A percentile compares a stretch with the other conserved stretches of the same genome.
Evolutionary conservation across 2,329 filamentous ascomycete genomes (phyloP).

Genomic region (Rhynchosporium agropyri): DNA sequence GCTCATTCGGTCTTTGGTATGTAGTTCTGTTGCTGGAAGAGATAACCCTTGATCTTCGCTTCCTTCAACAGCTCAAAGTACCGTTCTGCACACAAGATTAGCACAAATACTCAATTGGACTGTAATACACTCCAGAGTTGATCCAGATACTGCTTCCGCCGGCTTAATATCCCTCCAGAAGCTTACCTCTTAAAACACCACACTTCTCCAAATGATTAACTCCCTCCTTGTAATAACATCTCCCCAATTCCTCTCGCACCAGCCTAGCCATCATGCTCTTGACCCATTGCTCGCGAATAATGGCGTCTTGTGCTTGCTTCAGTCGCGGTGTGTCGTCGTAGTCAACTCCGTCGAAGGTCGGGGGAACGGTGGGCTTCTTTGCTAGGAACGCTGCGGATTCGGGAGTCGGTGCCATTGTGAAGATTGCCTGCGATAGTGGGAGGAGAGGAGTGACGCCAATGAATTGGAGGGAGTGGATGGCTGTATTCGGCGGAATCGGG

Average conservation of each 20-base stretch:
- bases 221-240: slow-evolving; percentile 82
- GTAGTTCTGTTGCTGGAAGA: slow-evolving; percentile 81
- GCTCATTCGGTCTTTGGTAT: slow-evolving; percentile 46
- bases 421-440: not conserved
- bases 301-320: slow-evolving; percentile 80
- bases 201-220: slow-evolving; percentile 91
- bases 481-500: slow-evolving; percentile 9
- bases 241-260: slow-evolving; percentile 79
- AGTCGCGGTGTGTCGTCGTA: slow-evolving; percentile 80
- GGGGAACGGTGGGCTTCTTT: slow-evolving; percentile 79
- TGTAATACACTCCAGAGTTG: not conserved
- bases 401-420: slow-evolving; percentile 71
- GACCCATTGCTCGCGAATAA: slow-evolving; percentile 87
- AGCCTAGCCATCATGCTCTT: slow-evolving; percentile 85
- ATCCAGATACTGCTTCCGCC: not conserved
- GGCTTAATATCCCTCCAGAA: not conserved
- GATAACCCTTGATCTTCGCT: slow-evolving; percentile 75
- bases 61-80: slow-evolving; percentile 79
- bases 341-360: slow-evolving; percentile 85
- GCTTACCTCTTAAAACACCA: slow-evolving; percentile 76
- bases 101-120: not conserved
- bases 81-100: slow-evolving; percentile 57
- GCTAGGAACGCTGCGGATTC: slow-evolving; percentile 81
- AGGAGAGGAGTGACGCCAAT: not conserved
- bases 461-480: too few species aligned